A percentile compares a stretch with the other conserved stretches of the same genome.
phyloP scores from a whole-genome alignment of 164 flowering plant species.

The Kingdonia uniflora region DNA sequence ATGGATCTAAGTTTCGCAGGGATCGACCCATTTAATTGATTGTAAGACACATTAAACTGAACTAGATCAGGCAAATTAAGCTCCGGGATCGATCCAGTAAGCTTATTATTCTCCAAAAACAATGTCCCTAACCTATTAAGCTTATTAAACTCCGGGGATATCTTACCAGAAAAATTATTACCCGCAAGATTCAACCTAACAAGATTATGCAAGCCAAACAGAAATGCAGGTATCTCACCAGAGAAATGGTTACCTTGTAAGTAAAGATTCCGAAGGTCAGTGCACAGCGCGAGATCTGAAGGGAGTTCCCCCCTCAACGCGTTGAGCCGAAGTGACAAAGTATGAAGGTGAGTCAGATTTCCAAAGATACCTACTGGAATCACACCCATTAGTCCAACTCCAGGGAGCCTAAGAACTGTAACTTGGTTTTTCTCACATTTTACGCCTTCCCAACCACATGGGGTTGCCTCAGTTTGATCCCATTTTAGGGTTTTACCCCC shows the following conservation, averaged over 20 bases:
- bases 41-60: constrained; percentile 67
- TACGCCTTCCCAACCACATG: constrained; percentile 63
- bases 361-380: constrained; percentile 44
- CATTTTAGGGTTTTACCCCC: constrained; percentile 49
- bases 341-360: constrained; percentile 44
- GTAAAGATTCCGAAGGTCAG: constrained; percentile 45
- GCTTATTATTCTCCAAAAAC: constrained; percentile 35
- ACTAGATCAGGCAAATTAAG: constrained; percentile 26
- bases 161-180: constrained; percentile 60
- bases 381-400: constrained; percentile 38
- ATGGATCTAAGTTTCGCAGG: constrained; percentile 28
- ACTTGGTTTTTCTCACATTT: constrained; percentile 40
- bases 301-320: constrained; percentile 56
- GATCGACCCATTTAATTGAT: constrained; percentile 53
- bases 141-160: constrained; percentile 35
- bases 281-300: constrained; percentile 41
- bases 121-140: constrained; percentile 48
- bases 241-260: constrained; percentile 57
- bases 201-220: constrained; percentile 36
- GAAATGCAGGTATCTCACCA: constrained; percentile 48
- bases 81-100: constrained; percentile 53
- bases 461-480: constrained; percentile 26
- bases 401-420: constrained; percentile 57
- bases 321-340: constrained; percentile 66
- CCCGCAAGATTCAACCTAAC: constrained; percentile 56